These are phyloP conservation scores for Fusarium illudens DNA, from an alignment of 2,329 filamentous ascomycete genomes.

Conservation along the genomic window DNA sequence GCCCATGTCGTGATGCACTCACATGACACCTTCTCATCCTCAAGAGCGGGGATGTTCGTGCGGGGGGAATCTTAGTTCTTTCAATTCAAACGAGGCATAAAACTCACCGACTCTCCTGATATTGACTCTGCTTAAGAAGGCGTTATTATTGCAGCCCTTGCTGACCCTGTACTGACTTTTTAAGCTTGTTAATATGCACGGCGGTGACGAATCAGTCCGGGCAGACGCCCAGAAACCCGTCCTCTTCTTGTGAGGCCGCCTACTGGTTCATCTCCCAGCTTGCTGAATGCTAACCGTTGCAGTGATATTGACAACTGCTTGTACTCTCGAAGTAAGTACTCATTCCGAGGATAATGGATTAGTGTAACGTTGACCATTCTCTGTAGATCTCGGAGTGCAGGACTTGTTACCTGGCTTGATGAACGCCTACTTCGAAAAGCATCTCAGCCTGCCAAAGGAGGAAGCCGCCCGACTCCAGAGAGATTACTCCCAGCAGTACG, in stretches of 20 bases:
- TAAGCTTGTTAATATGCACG: neutral
- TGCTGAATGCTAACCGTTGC: constrained; percentile 42
- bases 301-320: constrained; percentile 99
- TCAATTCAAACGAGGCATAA: neutral
- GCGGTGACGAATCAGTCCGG: neutral
- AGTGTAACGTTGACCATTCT: neutral
- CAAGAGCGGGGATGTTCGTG: neutral
- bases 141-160: neutral
- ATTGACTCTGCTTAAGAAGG: neutral
- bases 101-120: neutral
- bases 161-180: neutral
- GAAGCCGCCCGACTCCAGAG: constrained; percentile 87
- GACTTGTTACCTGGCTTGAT: constrained; percentile 89
- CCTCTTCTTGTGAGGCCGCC: constrained; percentile 51
- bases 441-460: constrained; percentile 75
- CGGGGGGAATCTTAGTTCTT: neutral
- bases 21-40: neutral
- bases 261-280: rapidly evolving
- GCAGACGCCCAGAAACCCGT: constrained; percentile 45
- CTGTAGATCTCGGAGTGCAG: constrained; percentile 76
- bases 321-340: constrained; percentile 78
- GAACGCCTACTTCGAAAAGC: constrained; percentile 66
- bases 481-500: constrained; percentile 95
- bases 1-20: neutral
- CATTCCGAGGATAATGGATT: neutral